A percentile compares a stretch with the other conserved stretches of the same genome.
phyloP scores from a whole-genome alignment of 805 yeast species.

The Metschnikowia hibisci region DNA sequence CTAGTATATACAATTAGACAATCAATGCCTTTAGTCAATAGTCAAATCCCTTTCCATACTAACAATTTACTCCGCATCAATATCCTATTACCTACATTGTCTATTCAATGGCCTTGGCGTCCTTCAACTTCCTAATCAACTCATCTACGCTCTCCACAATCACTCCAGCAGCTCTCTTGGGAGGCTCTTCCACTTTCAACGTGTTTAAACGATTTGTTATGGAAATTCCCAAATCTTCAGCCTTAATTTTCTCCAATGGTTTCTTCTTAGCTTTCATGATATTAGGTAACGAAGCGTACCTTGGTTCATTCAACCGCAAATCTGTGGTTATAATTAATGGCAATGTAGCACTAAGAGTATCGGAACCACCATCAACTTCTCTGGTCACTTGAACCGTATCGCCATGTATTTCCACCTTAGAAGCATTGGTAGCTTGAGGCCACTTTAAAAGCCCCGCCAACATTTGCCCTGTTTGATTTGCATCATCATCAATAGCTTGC shows the following conservation, averaged over 20 bases:
- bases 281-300: conserved; percentile 93
- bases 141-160: conserved; percentile 81
- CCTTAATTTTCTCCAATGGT: conserved; percentile 67
- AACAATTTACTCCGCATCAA: no score
- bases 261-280: conserved; percentile 98
- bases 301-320: conserved; percentile 88
- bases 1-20: no score
- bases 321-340: conserved; percentile 92
- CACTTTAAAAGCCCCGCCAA: conserved; percentile 88
- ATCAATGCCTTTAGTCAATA: no score
- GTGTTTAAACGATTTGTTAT: conserved; percentile 60
- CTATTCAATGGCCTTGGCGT: conserved; percentile 52
- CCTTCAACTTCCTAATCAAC: conserved; percentile 72
- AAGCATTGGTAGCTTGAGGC: conserved; percentile 97
- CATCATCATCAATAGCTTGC: conserved; percentile 94
- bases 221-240: conserved; percentile 67
- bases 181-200: conserved; percentile 79
- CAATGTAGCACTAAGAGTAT: conserved; percentile 67
- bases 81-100: background rate
- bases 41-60: no score
- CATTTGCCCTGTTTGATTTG: conserved; percentile 95
- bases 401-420: conserved; percentile 65
- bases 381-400: conserved; percentile 70
- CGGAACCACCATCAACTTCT: conserved; percentile 95
- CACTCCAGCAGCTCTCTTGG: conserved; percentile 74